phyloP scores from a whole-genome alignment of 2,329 filamentous ascomycete species.

The Helotiales sp. region DNA sequence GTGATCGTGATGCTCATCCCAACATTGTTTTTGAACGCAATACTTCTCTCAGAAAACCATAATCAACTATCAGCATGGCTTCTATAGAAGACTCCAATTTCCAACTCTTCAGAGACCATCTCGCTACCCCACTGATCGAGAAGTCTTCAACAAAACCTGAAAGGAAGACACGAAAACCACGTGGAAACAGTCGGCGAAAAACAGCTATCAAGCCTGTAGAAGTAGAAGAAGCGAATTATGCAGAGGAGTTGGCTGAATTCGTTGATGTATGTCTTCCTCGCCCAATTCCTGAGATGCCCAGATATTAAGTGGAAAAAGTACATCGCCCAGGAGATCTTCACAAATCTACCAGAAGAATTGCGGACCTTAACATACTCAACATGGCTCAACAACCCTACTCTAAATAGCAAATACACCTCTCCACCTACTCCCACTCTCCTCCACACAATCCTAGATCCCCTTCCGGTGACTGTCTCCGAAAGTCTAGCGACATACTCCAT shows the following conservation, averaged over 20 bases:
- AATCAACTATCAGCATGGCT: constrained; percentile 8
- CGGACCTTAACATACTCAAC: constrained; percentile 60
- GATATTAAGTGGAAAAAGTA: constrained; percentile 59
- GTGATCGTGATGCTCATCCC: background rate
- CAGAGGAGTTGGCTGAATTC: constrained; percentile 75
- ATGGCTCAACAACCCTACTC: constrained; percentile 47
- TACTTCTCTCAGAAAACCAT: background rate
- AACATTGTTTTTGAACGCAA: background rate
- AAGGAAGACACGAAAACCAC: constrained; percentile 44
- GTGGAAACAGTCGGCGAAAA: constrained; percentile 18
- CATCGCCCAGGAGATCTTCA: constrained; percentile 69
- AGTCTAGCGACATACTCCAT: constrained; percentile 68
- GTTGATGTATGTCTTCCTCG: constrained; percentile 41
- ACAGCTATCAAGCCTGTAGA: constrained; percentile 25
- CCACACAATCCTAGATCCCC: constrained; percentile 49
- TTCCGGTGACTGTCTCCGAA: constrained; percentile 60
- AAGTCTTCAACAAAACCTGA: constrained; percentile 48
- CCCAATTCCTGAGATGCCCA: background rate
- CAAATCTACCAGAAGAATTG: constrained; percentile 60
- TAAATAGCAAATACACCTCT: constrained; percentile 56
- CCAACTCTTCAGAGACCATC: constrained; percentile 70
- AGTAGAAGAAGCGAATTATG: constrained; percentile 23
- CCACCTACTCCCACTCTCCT: constrained; percentile 48
- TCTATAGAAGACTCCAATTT: constrained; percentile 53
- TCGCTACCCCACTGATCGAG: constrained; percentile 68